Evolutionary conservation across 2,329 filamentous ascomycete species (phyloP), one percentile per base, ranked within the genome.

Genomic region (Mariannaea elegans): DNA sequence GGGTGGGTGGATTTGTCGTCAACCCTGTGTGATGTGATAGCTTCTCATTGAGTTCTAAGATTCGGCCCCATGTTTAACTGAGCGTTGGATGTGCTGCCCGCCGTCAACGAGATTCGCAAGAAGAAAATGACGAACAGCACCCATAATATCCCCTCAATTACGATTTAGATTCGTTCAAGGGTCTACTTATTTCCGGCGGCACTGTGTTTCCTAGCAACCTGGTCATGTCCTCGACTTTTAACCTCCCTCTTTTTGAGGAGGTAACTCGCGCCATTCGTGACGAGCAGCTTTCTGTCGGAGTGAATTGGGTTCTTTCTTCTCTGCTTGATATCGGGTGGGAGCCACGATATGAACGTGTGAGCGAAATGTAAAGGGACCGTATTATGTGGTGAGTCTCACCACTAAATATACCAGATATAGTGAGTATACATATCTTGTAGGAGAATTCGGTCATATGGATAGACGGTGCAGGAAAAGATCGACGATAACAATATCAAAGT

Each of bases 401-500:
- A 10, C 38, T 52, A 46, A 69, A 66, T 21, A 62, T 67, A 49
- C 3, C 29, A 75, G 72, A 51, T 75, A 68, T 21, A 73, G 74
- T 2, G 74, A 76, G 53, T 75, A 76, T 36, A 23, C 65, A 2
- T 75, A 73, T 27, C 58, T 75, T 2, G 67, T 71, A 5, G 71
- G 71, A 3, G 70, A 73, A 27, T 73, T 76, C 49, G 75, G 68
- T 3, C 64, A 71, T 77, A 76, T 45, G 70, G 76, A 42, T 65
- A 75, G 49, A 74, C 65, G 2, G 77, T 77, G 75, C 73, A 77
- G 48, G 70, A 73, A 29, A 71, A 65, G 45, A 72, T 76, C 51
- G 61, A 69, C 3, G 44, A 70, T 13, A 73, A 74, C 18, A 74
- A 68, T 52, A 49, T 75, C 50, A 74, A 74, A 46, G 68, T 77